Base-by-base conservation (phyloP, 2,329 filamentous ascomycete genomes). In the Waltergamsia citrina region DNA sequence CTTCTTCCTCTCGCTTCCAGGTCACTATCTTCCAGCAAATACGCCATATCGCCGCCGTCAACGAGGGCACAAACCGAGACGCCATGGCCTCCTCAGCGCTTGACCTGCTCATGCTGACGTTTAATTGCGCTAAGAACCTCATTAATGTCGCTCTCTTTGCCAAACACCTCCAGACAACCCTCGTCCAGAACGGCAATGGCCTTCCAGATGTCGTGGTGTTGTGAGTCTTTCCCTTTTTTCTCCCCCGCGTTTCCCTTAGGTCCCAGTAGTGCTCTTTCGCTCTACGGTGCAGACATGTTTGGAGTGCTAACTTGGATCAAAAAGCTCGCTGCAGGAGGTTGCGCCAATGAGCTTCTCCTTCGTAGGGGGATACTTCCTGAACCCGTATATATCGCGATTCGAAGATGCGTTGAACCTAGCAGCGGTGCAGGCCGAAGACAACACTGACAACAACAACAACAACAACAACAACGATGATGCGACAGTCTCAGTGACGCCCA, bases 321-420 rank as follows among this genome's bases (percentile, higher is more conserved):
- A 20, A 53, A 81, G 54, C 65, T 86, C 87, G 68, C 71, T 98
- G 14, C 88, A 98, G 58, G 92, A 98, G 59, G 70, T 95, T 40
- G 83, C 88, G 8, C 92, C 92, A 1, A 71, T 96, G 32, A 73
- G 81, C 34, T 77, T 86, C 49, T 77, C 84, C 17, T 94, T 96
- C 54, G 79, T 95, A 29, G 90, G 90, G 20, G 82, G 84, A 24
- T 81, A 83, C 15, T 83, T 84, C 43, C 62, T 96, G 23, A 68
- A 68, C 18, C 78, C 82, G 0, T 96, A 94, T 56, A 77, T 92
- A 46, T 63, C 76, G 37, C 71, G 73, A 19, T 81, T 92, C 53
- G 69, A 72, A 31, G 67, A 80, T 38, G 83, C 85, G 1, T 67
- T 96, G 35, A 74, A 82, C 42, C 65, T 79, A 37, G 86, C 85